Evolutionary conservation across 768 basidiomycete genomes (phyloP).

Genomic region (Tricholoma sp.): DNA sequence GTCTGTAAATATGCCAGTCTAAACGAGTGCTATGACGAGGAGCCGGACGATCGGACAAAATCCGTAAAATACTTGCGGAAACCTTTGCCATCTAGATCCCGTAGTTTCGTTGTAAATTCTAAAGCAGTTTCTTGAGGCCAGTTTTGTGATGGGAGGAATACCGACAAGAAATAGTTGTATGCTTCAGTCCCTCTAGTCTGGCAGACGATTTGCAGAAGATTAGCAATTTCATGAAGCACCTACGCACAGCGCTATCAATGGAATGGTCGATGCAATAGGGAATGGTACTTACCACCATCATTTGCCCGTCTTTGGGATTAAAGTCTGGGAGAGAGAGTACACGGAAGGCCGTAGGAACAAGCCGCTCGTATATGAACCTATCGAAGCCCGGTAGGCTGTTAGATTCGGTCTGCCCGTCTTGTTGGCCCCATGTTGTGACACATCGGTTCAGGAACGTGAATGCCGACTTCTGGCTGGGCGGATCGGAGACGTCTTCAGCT

Average conservation of each 20-base stretch:
- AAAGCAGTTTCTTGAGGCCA: conserved; percentile 72
- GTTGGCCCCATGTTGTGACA: conserved; percentile 65
- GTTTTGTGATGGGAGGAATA: conserved; percentile 84
- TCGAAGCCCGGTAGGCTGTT: conserved; percentile 83
- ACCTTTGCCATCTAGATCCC: conserved; percentile 65
- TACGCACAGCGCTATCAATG: conserved; percentile 22
- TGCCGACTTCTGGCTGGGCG: conserved; percentile 71
- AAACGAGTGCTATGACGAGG: conserved; percentile 43
- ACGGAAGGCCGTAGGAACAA: conserved; percentile 79
- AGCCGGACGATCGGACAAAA: conserved; percentile 70
- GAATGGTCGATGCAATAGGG: not conserved
- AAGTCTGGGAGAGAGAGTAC: conserved; percentile 76
- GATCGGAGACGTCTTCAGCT: conserved; percentile 73
- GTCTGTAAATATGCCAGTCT: conserved; percentile 9
- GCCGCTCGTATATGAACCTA: conserved; percentile 81
- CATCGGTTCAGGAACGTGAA: conserved; percentile 73
- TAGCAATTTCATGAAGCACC: conserved; percentile 89
- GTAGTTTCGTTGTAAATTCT: conserved; percentile 74
- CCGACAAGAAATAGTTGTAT: conserved; percentile 68
- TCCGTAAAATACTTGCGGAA: conserved; percentile 89
- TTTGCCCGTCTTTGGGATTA: conserved; percentile 86
- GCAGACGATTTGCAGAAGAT: conserved; percentile 73
- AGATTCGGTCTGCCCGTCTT: conserved; percentile 29
- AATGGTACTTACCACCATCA: conserved; percentile 58
- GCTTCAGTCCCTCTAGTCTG: conserved; percentile 80